phyloP scores from a whole-genome alignment of 805 yeast species.

The Candida boidinii region DNA sequence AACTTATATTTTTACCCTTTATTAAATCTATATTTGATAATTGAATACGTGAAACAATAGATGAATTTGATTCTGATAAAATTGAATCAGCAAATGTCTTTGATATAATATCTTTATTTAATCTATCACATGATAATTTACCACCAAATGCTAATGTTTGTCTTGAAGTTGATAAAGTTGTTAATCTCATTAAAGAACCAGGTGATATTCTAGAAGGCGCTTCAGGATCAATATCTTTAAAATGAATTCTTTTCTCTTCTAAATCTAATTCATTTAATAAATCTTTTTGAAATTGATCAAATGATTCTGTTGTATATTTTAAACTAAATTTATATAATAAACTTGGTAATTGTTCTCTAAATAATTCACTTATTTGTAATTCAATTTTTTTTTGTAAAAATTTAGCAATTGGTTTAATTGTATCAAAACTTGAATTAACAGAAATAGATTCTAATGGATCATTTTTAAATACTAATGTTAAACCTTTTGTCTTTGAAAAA shows the following conservation, averaged over 20 bases:
- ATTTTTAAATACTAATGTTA: slow-evolving; percentile 79
- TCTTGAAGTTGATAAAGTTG: slow-evolving; percentile 63
- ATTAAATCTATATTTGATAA: slow-evolving; percentile 21
- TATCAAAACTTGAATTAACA: slow-evolving; percentile 82
- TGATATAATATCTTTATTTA: slow-evolving; percentile 24
- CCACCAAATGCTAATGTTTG: slow-evolving; percentile 67
- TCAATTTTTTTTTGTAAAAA: slow-evolving; percentile 80
- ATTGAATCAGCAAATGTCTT: slow-evolving; percentile 23
- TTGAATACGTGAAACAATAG: slow-evolving; percentile 23
- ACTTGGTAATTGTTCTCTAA: slow-evolving; percentile 78
- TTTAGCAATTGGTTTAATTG: slow-evolving; percentile 74
- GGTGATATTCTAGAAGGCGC: slow-evolving; percentile 51
- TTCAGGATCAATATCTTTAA: slow-evolving; percentile 46
- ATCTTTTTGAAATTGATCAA: slow-evolving; percentile 28
- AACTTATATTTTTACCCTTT: slow-evolving; percentile 24
- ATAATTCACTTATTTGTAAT: slow-evolving; percentile 66
- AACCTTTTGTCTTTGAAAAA: slow-evolving; percentile 71
- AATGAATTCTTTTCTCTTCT: slow-evolving; percentile 30
- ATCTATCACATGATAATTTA: slow-evolving; percentile 22
- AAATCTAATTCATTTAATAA: slow-evolving; percentile 22
- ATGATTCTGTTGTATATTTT: slow-evolving; percentile 41
- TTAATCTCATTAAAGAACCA: slow-evolving; percentile 57
- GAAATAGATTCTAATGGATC: slow-evolving; percentile 81
- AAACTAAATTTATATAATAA: slow-evolving; percentile 69
- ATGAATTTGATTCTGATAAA: slow-evolving; percentile 18